Evolutionary conservation across 192 early-diverging fungal species (phyloP), one percentile per base, ranked within the genome.

Genomic region (Rhizophagus clarus): DNA sequence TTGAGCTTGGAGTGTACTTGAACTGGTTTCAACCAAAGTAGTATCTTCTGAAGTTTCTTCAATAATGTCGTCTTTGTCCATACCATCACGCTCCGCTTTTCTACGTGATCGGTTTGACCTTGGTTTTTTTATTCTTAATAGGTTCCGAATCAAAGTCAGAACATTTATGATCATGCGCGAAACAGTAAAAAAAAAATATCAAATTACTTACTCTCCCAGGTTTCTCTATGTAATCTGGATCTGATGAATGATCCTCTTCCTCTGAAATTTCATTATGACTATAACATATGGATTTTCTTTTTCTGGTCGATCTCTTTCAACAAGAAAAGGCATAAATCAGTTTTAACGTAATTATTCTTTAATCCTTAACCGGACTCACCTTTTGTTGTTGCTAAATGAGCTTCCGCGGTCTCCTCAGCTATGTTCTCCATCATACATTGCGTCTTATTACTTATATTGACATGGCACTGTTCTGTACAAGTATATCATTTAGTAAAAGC

Each of bases 351-450:
- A 56, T 56, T 56, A 68, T 29, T 29, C 5, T 68, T 68, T 9
- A 68, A 68, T 6, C 24, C 66, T 67, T 68, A 68, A 29, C 66
- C 1, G n/a, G 49, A 51, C 1, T 51, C 12, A 51, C 49, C 49
- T 51, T 51, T 49, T 49, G 17, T 51, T 51, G 28, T 69, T n/a
- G 31, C 32, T 26, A 74, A 28, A 74, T 74, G 47, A 31, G 15
- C 47, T 74, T 74, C 47, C 20, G 28, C n/a, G 72, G 72, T 74
- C 1, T 74, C 26, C 12, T 74, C 49, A 51, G 47, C 5, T 20
- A 74, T 74, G 26, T 74, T 60, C 24, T 56, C 49, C 72, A 74
- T 74, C 26, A 74, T 60, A 56, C 29, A n/a, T 74, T 74, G 28
- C 24, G 14, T 26, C 72, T 74, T 74, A 29, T 28, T 74, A 56